Base-by-base conservation (phyloP, 371 early-diverging fungal genomes). In the Mortierella sp. region DNA sequence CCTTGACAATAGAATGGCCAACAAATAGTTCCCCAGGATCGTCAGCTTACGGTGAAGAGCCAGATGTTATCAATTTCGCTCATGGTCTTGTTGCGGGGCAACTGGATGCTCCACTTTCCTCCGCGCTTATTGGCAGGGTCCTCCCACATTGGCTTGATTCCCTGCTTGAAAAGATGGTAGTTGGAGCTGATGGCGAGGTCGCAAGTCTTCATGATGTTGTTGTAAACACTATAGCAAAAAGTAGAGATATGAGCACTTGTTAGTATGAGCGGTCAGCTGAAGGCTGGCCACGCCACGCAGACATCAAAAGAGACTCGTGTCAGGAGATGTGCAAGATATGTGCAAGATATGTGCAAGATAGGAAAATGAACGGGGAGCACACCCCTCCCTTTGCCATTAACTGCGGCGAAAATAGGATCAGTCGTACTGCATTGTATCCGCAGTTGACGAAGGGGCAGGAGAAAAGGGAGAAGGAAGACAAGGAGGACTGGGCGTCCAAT, bases 61-160 rank as follows among this genome's bases (percentile, higher is more conserved):
- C 98, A 98, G 74, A 92, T 90, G 46, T 93, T 91, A 87, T 97
- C 95, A 78, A 97, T 93, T 34, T 94, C 94, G 48, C 91, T 90
- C 76, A 92, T 96, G 21, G 92, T 91, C 88, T 93, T 93, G 78
- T 89, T 88, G 87, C 95, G 94, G 71, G 91, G 93, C 71, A 99
- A 88, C 79, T 95, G 94, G 72, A 97, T 89, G 71, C 96, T 94
- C 95, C 99, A 98, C 88, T 98, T 97, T 48, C 99, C 99, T 83
- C 99, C 99, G 55, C 96, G 90, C 55, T 91, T 92, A 91, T 99
- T 99, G 61, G 91, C 94, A n/a, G 94, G 88, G 88, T 99, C 99
- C 90, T 99, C 99, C 99, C 99, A 99, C 95, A 96, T 96, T n/a
- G 99, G 99, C 89, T 95, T 93, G 78, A 99, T 93, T 46, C 98